These are phyloP conservation scores for Berberis thunbergii DNA, from an alignment of 164 flowering plant species.

Conservation along the genomic window DNA sequence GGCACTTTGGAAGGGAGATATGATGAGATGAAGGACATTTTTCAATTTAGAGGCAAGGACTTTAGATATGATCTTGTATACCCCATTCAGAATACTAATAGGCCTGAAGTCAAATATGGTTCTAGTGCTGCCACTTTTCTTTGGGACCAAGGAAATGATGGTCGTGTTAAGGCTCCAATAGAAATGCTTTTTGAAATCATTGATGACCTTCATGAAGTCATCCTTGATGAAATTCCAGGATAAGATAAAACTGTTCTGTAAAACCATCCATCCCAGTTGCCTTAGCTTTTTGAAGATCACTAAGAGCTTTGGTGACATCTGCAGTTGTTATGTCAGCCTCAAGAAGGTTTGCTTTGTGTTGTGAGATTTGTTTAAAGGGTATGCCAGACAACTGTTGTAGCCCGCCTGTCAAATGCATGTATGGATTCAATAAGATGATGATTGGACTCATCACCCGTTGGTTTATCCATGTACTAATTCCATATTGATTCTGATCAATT, in stretches of 20 bases:
- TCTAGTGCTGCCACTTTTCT: background rate
- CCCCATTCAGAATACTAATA: background rate
- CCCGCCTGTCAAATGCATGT: too few species aligned
- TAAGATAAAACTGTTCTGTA: background rate
- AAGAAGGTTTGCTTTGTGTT: too few species aligned
- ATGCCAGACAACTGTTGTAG: constrained; percentile 4
- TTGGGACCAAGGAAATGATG: background rate
- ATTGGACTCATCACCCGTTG: too few species aligned
- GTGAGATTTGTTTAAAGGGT: too few species aligned
- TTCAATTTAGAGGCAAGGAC: background rate
- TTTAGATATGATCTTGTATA: background rate
- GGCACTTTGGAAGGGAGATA: background rate
- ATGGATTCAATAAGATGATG: too few species aligned
- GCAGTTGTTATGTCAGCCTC: too few species aligned
- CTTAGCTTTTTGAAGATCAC: too few species aligned
- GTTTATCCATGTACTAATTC: too few species aligned
- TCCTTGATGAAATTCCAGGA: background rate
- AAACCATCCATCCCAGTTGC: background rate
- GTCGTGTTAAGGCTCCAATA: background rate
- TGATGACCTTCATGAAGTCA: background rate
- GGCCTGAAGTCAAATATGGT: background rate
- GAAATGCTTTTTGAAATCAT: background rate
- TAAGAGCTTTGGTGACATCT: too few species aligned
- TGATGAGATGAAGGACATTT: background rate
- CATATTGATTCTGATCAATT: too few species aligned